Percentiles rank a stretch among this genome's conserved stretches.
phyloP scores from a whole-genome alignment of 2,329 filamentous ascomycete species.

The Clarireedia homoeocarpa region DNA sequence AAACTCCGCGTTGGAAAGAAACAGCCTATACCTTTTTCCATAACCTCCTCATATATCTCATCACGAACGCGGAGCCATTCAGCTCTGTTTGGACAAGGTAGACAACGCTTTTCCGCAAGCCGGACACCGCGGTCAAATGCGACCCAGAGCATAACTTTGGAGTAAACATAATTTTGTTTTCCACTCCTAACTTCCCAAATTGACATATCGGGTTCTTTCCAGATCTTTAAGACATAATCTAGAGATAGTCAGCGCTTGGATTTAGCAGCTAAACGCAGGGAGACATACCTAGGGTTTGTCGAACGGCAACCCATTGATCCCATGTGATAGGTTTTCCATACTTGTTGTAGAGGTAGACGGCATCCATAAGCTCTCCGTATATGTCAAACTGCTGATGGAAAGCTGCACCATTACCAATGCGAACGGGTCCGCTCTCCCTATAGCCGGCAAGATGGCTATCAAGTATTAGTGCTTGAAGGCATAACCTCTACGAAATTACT shows the following conservation, averaged over 20 bases:
- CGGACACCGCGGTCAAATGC: conserved; percentile 69
- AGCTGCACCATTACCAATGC: conserved; percentile 70
- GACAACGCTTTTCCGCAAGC: conserved; percentile 64
- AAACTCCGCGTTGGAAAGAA: not conserved
- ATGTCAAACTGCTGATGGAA: conserved; percentile 74
- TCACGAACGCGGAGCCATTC: conserved; percentile 63
- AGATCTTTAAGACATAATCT: conserved; percentile 64
- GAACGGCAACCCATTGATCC: conserved; percentile 66
- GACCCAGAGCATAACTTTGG: conserved; percentile 80
- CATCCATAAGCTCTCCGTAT: conserved; percentile 72
- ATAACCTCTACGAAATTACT: not conserved
- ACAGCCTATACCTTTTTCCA: conserved; percentile 52
- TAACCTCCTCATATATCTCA: conserved; percentile 64
- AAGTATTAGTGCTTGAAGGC: conserved; percentile 1
- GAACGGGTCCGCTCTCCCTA: conserved; percentile 60
- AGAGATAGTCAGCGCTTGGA: conserved; percentile 12
- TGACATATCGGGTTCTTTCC: conserved; percentile 66
- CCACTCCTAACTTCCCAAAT: conserved; percentile 75
- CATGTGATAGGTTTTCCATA: conserved; percentile 70
- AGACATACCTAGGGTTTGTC: conserved; percentile 50
- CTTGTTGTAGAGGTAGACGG: conserved; percentile 71
- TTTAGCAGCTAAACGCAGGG: not conserved
- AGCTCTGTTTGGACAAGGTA: conserved; percentile 62
- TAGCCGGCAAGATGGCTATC: conserved; percentile 61
- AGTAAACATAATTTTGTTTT: conserved; percentile 72